Percentiles rank a stretch among this genome's conserved stretches.
Evolutionary conservation across 2,329 filamentous ascomycete genomes (phyloP).

Genomic region (Fusarium sterilihyphosum): DNA sequence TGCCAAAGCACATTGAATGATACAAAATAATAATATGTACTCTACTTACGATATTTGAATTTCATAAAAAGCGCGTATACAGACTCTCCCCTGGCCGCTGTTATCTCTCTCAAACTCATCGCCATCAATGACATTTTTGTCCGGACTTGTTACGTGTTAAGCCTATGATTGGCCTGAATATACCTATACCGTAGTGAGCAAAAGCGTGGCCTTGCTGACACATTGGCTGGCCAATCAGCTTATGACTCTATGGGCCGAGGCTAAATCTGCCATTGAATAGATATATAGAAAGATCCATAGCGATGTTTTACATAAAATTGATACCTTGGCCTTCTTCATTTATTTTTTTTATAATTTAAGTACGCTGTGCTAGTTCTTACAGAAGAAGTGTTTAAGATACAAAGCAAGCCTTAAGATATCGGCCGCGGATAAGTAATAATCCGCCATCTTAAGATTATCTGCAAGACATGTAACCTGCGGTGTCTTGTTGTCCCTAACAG

Average conservation of each 20-base stretch:
- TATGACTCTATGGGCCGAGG: rapidly evolving
- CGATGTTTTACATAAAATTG: rapidly evolving
- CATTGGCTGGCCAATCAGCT: not conserved
- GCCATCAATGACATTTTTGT: too few relatives aligned
- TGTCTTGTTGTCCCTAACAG: too few relatives aligned
- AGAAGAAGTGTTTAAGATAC: rapidly evolving
- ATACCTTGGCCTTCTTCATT: too few relatives aligned
- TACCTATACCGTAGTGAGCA: too few relatives aligned
- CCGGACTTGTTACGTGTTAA: too few relatives aligned
- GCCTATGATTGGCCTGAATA: too few relatives aligned
- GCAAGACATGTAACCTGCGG: rapidly evolving
- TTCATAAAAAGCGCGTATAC: too few relatives aligned
- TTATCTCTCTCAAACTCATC: rapidly evolving
- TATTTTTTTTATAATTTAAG: rapidly evolving
- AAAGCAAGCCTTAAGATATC: too few relatives aligned
- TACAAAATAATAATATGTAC: too few relatives aligned
- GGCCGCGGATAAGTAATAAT: not conserved
- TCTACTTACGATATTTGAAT: too few relatives aligned
- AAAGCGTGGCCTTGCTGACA: not conserved
- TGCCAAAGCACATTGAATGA: too few relatives aligned
- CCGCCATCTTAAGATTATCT: not conserved
- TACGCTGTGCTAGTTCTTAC: rapidly evolving
- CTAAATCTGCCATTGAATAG: not conserved
- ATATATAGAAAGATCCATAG: rapidly evolving
- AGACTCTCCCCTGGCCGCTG: rapidly evolving